Conservation (phyloP, 2,329 filamentous ascomycete species). For the Exserohilum rostratum region DNA sequence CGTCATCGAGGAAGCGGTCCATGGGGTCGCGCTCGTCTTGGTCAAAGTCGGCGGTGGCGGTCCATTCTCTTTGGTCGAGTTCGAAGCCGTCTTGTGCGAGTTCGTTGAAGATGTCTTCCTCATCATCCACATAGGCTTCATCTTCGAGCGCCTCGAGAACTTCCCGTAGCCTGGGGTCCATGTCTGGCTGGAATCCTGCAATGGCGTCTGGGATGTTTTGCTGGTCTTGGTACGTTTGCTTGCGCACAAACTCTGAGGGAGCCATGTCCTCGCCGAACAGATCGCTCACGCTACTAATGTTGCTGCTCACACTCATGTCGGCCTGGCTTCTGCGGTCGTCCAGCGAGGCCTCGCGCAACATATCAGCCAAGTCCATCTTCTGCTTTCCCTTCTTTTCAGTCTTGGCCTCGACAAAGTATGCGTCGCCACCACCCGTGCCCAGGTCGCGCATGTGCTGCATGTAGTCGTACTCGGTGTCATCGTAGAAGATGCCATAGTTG, state of each 20-base stretch:
- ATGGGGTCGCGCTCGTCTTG: conserved; percentile 40
- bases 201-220: conserved; percentile 91
- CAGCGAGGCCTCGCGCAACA: conserved; percentile 63
- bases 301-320: conserved; percentile 52
- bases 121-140: conserved; percentile 86
- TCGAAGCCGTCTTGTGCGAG: conserved; percentile 74
- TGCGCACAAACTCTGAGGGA: conserved; percentile 78
- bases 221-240: conserved; percentile 85
- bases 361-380: conserved; percentile 82
- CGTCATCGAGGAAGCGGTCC: conserved; percentile 56
- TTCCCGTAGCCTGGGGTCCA: conserved; percentile 92
- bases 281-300: conserved; percentile 52
- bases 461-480: conserved; percentile 96
- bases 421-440: conserved; percentile 67
- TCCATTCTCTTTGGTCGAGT: conserved; percentile 80
- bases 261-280: conserved; percentile 76
- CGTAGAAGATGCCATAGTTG: conserved; percentile 89
- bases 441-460: conserved; percentile 98
- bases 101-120: conserved; percentile 82
- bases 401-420: conserved; percentile 80
- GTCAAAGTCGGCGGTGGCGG: conserved; percentile 59
- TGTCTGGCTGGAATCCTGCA: conserved; percentile 93
- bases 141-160: conserved; percentile 93
- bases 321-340: conserved; percentile 51
- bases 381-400: conserved; percentile 71